Evolutionary conservation across 306 rosid species (phyloP), one percentile per base, ranked within the genome.

Genomic region (Castanea crenata): DNA sequence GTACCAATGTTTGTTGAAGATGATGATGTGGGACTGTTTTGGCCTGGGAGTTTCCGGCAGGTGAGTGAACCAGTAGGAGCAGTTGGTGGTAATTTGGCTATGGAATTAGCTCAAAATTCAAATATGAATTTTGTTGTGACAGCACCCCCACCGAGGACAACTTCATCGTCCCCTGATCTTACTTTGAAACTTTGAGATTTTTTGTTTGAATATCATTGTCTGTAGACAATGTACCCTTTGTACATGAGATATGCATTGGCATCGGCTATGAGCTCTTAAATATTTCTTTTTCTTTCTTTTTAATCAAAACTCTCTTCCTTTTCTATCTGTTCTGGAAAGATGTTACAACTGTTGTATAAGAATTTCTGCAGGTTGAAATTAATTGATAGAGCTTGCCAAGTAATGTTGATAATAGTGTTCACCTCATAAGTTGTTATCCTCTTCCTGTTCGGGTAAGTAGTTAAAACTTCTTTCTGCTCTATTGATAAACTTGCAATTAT

Each of bases 31-130:
- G 88, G 88, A 41, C 16, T 84, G 32, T 86, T 89, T 80, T 93
- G 98, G 98, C 98, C 98, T 0, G 98, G 98, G 46, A 91, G 98
- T 75, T 93, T 90, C 79, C 84, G 98, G 38, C 93, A 81, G 81
- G 85, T 83, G 52, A 88, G 84, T n/a, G 85, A 77, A 19, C 52
- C 52, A 68, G 54, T 8, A n/a, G 74, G 83, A 68, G 11, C 72
- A 71, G 73, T 54, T 46, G 65, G 87, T 31, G 83, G 80, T 57
- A 72, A 62, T 64, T 9, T 59, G 9, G 89, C 41, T 57, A 55
- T 69, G 71, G 86, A 79, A 64, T 54, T 63, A 38, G 76, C 71
- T 44, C 88, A 82, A 56, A 74, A 9, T 80, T 44, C 89, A 34
- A 83, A 71, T 27, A 38, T 82, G 73, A 86, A 76, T 77, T 52